A percentile compares a stretch with the other conserved stretches of the same genome.
Evolutionary conservation across 257 asterid species (phyloP).

Genomic region (Fraxinus pennsylvanica): DNA sequence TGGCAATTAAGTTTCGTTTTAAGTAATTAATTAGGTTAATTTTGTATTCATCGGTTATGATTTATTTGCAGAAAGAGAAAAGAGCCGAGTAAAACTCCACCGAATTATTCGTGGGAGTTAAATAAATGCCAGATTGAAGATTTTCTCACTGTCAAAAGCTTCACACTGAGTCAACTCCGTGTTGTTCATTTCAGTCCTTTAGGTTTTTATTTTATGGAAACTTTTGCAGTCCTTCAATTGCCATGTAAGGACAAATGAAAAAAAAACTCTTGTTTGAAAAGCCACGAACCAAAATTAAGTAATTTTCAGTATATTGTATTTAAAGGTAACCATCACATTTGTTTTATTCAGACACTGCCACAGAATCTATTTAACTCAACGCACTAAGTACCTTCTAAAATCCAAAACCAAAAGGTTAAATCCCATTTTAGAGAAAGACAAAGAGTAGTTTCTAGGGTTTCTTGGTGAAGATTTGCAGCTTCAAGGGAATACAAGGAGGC

Average conservation of each 20-base stretch:
- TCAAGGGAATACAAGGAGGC: slow-evolving; percentile 10
- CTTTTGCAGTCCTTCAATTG: slow-evolving; percentile 23
- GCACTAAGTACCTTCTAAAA: slow-evolving; percentile 34
- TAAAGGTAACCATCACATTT: slow-evolving; percentile 37
- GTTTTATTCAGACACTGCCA: slow-evolving; percentile 41
- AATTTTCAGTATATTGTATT: slow-evolving; percentile 30
- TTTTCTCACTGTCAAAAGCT: slow-evolving; percentile 30
- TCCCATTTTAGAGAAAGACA: slow-evolving; percentile 16
- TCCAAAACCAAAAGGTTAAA: slow-evolving; percentile 18
- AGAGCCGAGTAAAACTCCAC: slow-evolving; percentile 22
- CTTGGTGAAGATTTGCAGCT: slow-evolving; percentile 24
- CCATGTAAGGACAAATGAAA: slow-evolving; percentile 40
- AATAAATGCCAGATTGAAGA: slow-evolving; percentile 23
- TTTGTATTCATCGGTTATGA: slow-evolving; percentile 9
- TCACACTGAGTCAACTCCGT: slow-evolving; percentile 39
- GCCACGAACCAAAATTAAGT: slow-evolving; percentile 24
- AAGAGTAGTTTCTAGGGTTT: slow-evolving; percentile 39
- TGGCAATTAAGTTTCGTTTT: background rate
- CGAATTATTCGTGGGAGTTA: slow-evolving; percentile 35
- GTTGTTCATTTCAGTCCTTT: slow-evolving; percentile 21
- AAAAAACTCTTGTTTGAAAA: slow-evolving; percentile 29
- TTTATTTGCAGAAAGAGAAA: slow-evolving; percentile 19
- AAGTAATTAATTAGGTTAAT: background rate
- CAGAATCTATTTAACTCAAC: slow-evolving; percentile 46
- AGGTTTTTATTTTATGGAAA: background rate